These are phyloP conservation scores for Silene vulgaris DNA, from an alignment of 179 eudicot genomes.

Conservation along the genomic window DNA sequence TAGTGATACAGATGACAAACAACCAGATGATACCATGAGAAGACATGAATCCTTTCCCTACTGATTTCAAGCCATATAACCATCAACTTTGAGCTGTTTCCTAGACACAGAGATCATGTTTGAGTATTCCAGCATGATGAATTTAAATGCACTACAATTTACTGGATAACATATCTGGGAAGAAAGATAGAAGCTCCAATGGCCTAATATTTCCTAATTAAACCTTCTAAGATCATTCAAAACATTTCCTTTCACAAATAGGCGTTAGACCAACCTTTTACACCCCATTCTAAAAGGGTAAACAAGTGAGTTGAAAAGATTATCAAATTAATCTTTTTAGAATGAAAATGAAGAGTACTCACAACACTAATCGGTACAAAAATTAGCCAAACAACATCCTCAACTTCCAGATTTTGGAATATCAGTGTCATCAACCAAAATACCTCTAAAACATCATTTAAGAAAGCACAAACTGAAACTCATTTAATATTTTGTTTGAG, in stretches of 20 bases:
- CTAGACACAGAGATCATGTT: neutral
- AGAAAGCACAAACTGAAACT: neutral
- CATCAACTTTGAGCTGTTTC: slow-evolving; percentile 4
- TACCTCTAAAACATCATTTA: neutral
- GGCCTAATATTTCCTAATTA: neutral
- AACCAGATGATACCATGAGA: neutral
- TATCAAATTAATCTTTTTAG: neutral
- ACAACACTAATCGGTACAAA: neutral
- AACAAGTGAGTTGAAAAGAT: neutral
- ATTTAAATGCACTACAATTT: neutral
- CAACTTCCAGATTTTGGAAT: neutral
- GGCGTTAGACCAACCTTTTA: neutral
- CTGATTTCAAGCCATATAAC: neutral
- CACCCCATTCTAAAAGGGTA: neutral
- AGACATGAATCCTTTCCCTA: neutral
- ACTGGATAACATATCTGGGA: neutral
- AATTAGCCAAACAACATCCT: neutral
- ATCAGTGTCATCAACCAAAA: neutral
- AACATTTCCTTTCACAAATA: neutral
- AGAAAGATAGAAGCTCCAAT: neutral
- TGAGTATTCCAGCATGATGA: neutral
- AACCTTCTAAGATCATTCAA: neutral
- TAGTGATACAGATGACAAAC: neutral
- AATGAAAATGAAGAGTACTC: neutral
- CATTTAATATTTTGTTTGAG: neutral